phyloP scores from a whole-genome alignment of 306 rosid species.

The Vigna nakashimae region DNA sequence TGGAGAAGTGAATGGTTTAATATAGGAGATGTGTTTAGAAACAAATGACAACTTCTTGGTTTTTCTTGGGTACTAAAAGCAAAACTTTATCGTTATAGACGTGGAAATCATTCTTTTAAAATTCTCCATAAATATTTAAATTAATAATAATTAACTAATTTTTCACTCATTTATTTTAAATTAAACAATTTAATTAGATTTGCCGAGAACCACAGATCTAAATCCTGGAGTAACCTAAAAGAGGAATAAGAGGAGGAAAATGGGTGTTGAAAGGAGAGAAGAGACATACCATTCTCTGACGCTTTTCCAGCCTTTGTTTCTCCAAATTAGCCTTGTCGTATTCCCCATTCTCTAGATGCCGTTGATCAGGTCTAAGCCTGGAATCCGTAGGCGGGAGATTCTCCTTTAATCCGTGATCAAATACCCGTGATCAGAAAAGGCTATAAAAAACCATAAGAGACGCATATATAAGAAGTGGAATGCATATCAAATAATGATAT shows the following conservation, averaged over 20 bases:
- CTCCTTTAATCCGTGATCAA: conserved; percentile 98
- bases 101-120: too few species aligned
- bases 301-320: conserved; percentile 89
- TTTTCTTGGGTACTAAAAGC: too few species aligned
- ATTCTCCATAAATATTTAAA: too few species aligned
- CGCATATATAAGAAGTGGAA: conserved; percentile 52
- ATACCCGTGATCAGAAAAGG: conserved; percentile 85
- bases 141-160: too few species aligned
- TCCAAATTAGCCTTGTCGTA: conserved; percentile 90
- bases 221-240: background rate
- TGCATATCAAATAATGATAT: conserved; percentile 48
- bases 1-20: too few species aligned
- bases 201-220: background rate
- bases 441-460: conserved; percentile 64
- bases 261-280: conserved; percentile 15
- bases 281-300: conserved; percentile 91
- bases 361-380: conserved; percentile 96
- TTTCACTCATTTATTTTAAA: too few species aligned
- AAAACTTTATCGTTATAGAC: too few species aligned
- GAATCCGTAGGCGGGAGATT: conserved; percentile 99
- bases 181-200: background rate
- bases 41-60: too few species aligned
- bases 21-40: too few species aligned
- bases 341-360: conserved; percentile 95
- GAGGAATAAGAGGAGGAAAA: background rate